These are phyloP conservation scores for Wickerhamomyces alni DNA, from an alignment of 805 yeast genomes.

Conservation along the genomic window DNA sequence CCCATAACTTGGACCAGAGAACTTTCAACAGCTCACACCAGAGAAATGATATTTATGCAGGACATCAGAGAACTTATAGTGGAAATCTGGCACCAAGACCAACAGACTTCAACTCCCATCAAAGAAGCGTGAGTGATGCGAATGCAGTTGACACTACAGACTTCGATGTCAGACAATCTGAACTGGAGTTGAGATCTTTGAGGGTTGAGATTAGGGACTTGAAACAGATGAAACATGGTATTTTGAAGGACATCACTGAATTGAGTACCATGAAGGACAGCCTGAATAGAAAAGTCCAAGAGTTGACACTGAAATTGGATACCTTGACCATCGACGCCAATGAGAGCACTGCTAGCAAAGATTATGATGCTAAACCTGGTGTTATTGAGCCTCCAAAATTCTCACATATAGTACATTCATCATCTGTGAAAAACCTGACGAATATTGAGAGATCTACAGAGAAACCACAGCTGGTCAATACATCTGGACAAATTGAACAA, in stretches of 20 bases:
- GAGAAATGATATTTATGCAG: background rate
- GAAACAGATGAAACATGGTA: slow-evolving; percentile 34
- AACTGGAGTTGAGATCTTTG: slow-evolving; percentile 33
- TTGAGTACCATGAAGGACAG: slow-evolving; percentile 41
- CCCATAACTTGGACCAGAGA: background rate
- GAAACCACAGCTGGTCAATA: background rate
- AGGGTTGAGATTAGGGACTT: slow-evolving; percentile 36
- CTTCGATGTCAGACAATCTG: slow-evolving; percentile 21
- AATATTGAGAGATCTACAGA: background rate
- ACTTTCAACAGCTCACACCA: background rate
- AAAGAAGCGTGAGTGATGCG: slow-evolving; percentile 9
- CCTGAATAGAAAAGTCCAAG: slow-evolving; percentile 40
- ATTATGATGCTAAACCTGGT: background rate
- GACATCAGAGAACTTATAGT: slow-evolving; percentile 5
- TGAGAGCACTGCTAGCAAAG: background rate
- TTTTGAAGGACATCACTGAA: slow-evolving; percentile 45
- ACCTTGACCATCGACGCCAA: too few relatives aligned
- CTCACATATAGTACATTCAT: background rate
- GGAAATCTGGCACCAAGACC: background rate
- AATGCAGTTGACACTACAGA: slow-evolving; percentile 8
- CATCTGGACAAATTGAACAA: background rate
- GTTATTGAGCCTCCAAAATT: background rate
- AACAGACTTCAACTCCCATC: background rate
- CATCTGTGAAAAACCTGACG: background rate
- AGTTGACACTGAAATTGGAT: slow-evolving; percentile 23